Evolutionary conservation across 1,284 basidiomycete species (phyloP).

Genomic region (Leccinum colubrinum): DNA sequence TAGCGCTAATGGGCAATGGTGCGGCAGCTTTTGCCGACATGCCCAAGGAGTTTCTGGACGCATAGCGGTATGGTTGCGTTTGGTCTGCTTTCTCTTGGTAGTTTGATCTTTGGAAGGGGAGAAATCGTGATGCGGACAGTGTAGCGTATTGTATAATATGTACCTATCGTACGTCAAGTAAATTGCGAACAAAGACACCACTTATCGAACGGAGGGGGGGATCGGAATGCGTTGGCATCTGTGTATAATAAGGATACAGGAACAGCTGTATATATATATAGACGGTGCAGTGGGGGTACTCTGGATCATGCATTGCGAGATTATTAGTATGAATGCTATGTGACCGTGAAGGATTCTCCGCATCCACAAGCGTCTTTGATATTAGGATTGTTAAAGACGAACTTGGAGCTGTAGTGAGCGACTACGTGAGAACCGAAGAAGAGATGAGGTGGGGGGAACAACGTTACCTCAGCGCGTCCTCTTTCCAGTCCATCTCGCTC

Average conservation of each 20-base stretch:
- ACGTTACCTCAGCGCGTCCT: slow-evolving; percentile 80
- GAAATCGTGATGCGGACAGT: slow-evolving; percentile 3
- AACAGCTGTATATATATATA: slow-evolving; percentile 1
- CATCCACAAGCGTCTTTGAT: slow-evolving; percentile 93
- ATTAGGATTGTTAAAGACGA: slow-evolving; percentile 90
- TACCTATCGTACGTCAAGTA: slow-evolving; percentile 10
- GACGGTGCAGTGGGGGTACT: slow-evolving; percentile 14
- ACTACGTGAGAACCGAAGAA: background rate
- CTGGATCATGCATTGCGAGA: slow-evolving; percentile 4
- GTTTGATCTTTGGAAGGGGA: background rate
- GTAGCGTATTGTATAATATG: slow-evolving; percentile 21
- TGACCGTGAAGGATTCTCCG: slow-evolving; percentile 84
- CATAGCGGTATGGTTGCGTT: slow-evolving; percentile 6
- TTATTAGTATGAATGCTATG: slow-evolving; percentile 23
- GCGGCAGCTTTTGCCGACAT: slow-evolving; percentile 79
- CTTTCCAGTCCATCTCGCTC: slow-evolving; percentile 98
- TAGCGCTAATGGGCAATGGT: slow-evolving; percentile 69
- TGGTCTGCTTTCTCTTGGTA: background rate
- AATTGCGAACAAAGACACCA: slow-evolving; percentile 13
- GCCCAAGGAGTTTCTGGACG: slow-evolving; percentile 63
- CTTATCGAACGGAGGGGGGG: slow-evolving; percentile 7
- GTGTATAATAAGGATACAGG: slow-evolving; percentile 32
- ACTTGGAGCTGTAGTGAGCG: slow-evolving; percentile 65
- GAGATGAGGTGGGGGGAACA: background rate
- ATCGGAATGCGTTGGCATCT: background rate